These are phyloP conservation scores for Globisporangium nodosum DNA, from an alignment of 352 stramenopile genomes.

Conservation along the genomic window DNA sequence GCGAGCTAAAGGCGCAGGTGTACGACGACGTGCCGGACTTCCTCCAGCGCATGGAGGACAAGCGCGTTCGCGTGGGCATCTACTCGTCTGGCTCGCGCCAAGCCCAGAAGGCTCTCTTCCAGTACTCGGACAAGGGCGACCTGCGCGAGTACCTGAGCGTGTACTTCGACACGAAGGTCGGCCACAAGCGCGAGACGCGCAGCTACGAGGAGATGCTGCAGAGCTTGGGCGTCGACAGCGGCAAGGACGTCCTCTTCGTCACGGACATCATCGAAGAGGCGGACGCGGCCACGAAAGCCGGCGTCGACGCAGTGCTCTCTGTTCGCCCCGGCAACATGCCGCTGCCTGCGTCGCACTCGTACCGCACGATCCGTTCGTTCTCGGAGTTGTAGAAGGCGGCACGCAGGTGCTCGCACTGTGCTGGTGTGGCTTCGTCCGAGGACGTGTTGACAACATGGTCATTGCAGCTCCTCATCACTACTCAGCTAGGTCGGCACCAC, in stretches of 20 bases:
- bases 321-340: conserved; percentile 83
- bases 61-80: conserved; percentile 85
- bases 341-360: conserved; percentile 52
- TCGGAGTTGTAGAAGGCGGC: conserved; percentile 29
- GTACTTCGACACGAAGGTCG: conserved; percentile 86
- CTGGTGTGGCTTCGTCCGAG: neutral
- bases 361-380: conserved; percentile 56
- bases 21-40: conserved; percentile 90
- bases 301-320: conserved; percentile 64
- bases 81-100: conserved; percentile 92
- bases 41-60: conserved; percentile 68
- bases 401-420: neutral
- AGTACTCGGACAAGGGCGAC: conserved; percentile 81
- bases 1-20: conserved; percentile 85
- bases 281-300: conserved; percentile 62
- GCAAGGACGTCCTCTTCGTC: conserved; percentile 81
- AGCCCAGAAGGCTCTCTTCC: conserved; percentile 84
- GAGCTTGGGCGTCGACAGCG: conserved; percentile 73
- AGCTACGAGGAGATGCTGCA: conserved; percentile 83
- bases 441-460: neutral
- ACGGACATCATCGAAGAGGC: conserved; percentile 87
- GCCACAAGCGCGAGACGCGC: conserved; percentile 64
- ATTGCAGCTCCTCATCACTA: neutral
- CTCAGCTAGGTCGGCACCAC: conserved; percentile 12
- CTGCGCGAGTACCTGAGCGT: conserved; percentile 62